Percentiles rank a stretch among this genome's conserved stretches.
These are phyloP conservation scores for Komagataea norvegica DNA, from an alignment of 1,139 yeast genomes.

Conservation along the genomic window DNA sequence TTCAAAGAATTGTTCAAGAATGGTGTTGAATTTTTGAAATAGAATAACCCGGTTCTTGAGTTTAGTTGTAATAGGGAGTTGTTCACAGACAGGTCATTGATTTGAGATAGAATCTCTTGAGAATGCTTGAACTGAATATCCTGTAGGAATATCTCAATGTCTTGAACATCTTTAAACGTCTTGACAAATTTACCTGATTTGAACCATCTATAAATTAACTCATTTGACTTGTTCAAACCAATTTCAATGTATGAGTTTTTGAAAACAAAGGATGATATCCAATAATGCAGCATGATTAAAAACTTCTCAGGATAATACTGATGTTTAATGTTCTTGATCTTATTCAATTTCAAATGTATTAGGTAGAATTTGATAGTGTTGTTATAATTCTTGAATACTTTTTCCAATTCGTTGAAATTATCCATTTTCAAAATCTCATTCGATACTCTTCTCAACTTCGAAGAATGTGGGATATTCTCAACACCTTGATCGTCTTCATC, in stretches of 20 bases:
- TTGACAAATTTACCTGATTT: slow-evolving; percentile 46
- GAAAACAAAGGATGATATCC: slow-evolving; percentile 51
- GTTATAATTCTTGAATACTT: slow-evolving; percentile 64
- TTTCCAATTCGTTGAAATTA: slow-evolving; percentile 59
- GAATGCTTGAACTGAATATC: slow-evolving; percentile 32
- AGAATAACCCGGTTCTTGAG: slow-evolving; percentile 37
- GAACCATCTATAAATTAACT: slow-evolving; percentile 63
- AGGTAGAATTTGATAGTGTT: slow-evolving; percentile 70
- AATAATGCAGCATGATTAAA: slow-evolving; percentile 60
- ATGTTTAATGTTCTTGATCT: slow-evolving; percentile 51
- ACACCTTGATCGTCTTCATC: not conserved
- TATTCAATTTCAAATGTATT: slow-evolving; percentile 59
- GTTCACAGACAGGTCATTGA: slow-evolving; percentile 24
- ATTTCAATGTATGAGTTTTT: slow-evolving; percentile 56
- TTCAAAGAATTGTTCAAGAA: slow-evolving; percentile 34
- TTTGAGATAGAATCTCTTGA: slow-evolving; percentile 32
- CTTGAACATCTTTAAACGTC: slow-evolving; percentile 28
- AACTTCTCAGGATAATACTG: slow-evolving; percentile 60
- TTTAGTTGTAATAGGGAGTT: slow-evolving; percentile 23
- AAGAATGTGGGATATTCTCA: slow-evolving; percentile 11
- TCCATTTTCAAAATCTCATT: slow-evolving; percentile 52
- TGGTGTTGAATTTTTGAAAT: slow-evolving; percentile 44
- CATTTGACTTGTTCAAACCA: slow-evolving; percentile 52
- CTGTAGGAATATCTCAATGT: slow-evolving; percentile 28
- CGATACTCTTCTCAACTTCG: slow-evolving; percentile 34